Conservation (phyloP, 208 protist species). For the Trypanosoma cruzi region DNA sequence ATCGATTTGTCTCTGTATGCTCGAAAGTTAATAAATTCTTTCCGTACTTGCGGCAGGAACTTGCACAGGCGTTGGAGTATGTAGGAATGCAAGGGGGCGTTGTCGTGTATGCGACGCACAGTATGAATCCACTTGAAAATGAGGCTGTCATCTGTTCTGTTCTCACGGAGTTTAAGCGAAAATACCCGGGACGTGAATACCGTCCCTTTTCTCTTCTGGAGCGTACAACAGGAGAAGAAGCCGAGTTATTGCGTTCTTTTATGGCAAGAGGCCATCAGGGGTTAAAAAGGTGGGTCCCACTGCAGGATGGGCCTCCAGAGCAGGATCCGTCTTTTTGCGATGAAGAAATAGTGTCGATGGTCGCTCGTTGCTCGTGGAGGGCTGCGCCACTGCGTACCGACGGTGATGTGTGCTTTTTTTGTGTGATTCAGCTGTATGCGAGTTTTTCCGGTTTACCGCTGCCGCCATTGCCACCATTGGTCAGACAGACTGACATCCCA, state of each 20-base stretch:
- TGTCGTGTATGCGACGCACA: slow-evolving; percentile 94
- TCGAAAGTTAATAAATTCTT: slow-evolving; percentile 41
- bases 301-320: slow-evolving; percentile 44
- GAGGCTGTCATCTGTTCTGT: slow-evolving; percentile 92
- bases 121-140: slow-evolving; percentile 94
- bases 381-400: slow-evolving; percentile 28
- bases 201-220: slow-evolving; percentile 21
- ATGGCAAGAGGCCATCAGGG: slow-evolving; percentile 32
- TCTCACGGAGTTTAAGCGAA: slow-evolving; percentile 34
- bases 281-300: slow-evolving; percentile 47
- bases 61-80: slow-evolving; percentile 36
- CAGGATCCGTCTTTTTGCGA: slow-evolving; percentile 41
- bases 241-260: slow-evolving; percentile 21
- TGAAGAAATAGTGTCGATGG: slow-evolving; percentile 29
- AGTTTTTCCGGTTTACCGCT: neutral
- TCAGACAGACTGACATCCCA: neutral
- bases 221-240: slow-evolving; percentile 10
- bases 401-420: slow-evolving; percentile 54
- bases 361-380: slow-evolving; percentile 54
- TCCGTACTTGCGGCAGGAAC: slow-evolving; percentile 36
- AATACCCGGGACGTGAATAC: slow-evolving; percentile 17
- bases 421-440: slow-evolving; percentile 47
- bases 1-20: slow-evolving; percentile 57
- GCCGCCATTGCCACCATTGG: neutral
- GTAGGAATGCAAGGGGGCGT: slow-evolving; percentile 37